phyloP scores from a whole-genome alignment of 805 yeast species.

The Spathaspora gorwiae region DNA sequence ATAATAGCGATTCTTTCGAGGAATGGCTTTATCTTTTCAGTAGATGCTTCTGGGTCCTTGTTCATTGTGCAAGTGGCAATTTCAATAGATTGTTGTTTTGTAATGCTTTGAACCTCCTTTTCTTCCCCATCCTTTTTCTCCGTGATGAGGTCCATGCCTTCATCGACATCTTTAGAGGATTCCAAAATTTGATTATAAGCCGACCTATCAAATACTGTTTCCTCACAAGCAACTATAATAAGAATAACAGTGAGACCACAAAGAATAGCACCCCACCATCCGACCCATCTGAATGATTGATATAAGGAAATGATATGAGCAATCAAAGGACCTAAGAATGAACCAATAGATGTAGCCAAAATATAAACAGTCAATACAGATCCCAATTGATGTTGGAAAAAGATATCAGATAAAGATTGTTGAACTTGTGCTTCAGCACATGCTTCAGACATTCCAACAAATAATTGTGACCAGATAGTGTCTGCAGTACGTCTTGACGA shows the following conservation, averaged over 20 bases:
- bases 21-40: slow-evolving; percentile 27
- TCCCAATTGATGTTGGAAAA: slow-evolving; percentile 74
- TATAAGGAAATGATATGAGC: slow-evolving; percentile 67
- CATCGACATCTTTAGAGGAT: not conserved
- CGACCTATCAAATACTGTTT: slow-evolving; percentile 60
- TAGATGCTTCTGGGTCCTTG: slow-evolving; percentile 4
- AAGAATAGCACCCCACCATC: slow-evolving; percentile 57
- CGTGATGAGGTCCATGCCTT: slow-evolving; percentile 3
- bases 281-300: slow-evolving; percentile 75
- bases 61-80: not conserved
- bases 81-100: slow-evolving; percentile 12
- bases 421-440: slow-evolving; percentile 73
- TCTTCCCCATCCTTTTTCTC: slow-evolving; percentile 6
- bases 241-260: slow-evolving; percentile 44
- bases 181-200: slow-evolving; percentile 2
- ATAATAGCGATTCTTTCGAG: slow-evolving; percentile 44
- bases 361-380: slow-evolving; percentile 69
- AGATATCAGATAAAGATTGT: slow-evolving; percentile 66
- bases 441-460: slow-evolving; percentile 76
- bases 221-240: slow-evolving; percentile 61
- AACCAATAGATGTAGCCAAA: slow-evolving; percentile 69
- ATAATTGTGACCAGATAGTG: slow-evolving; percentile 72
- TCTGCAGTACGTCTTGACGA: slow-evolving; percentile 49
- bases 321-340: slow-evolving; percentile 73
- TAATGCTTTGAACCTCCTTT: slow-evolving; percentile 8